These are phyloP conservation scores for Bolboschoenus planiculmis DNA, from an alignment of 176 grass and related monocot species.

Conservation along the genomic window DNA sequence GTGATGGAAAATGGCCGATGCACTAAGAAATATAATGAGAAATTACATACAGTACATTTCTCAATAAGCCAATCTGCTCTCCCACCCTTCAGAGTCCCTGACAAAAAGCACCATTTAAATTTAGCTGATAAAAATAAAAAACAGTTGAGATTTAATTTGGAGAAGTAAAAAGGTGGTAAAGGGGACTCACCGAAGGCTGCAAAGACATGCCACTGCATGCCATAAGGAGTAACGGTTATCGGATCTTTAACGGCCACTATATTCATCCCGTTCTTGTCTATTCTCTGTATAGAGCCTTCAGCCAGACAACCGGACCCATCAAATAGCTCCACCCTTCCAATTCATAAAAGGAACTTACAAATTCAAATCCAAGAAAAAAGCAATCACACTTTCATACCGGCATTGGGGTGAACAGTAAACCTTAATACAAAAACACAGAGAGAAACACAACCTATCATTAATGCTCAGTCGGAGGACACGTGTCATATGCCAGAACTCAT, in stretches of 20 bases:
- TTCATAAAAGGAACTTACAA: not conserved
- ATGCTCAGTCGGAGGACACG: slow-evolving; percentile 64
- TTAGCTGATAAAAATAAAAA: not conserved
- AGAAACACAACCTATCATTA: slow-evolving; percentile 47
- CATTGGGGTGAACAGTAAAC: not conserved
- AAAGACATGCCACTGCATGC: slow-evolving; percentile 83
- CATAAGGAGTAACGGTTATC: slow-evolving; percentile 45
- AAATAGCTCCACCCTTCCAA: slow-evolving; percentile 73
- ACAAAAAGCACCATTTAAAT: slow-evolving; percentile 19
- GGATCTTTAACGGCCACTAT: slow-evolving; percentile 57
- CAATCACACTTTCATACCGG: not conserved
- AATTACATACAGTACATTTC: slow-evolving; percentile 98
- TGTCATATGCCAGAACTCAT: slow-evolving; percentile 96
- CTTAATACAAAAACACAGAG: not conserved
- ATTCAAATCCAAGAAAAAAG: not conserved
- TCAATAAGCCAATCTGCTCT: slow-evolving; percentile 93
- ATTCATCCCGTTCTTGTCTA: slow-evolving; percentile 57
- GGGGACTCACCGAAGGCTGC: slow-evolving; percentile 70
- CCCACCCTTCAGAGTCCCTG: slow-evolving; percentile 91
- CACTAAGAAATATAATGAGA: slow-evolving; percentile 19
- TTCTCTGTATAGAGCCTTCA: slow-evolving; percentile 70
- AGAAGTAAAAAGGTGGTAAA: not conserved
- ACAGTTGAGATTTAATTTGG: not conserved
- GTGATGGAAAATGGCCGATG: not conserved
- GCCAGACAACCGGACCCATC: slow-evolving; percentile 65